A percentile compares a stretch with the other conserved stretches of the same genome.
Evolutionary conservation across 2,329 filamentous ascomycete species (phyloP).

Genomic region (Aspergillus tamarii): DNA sequence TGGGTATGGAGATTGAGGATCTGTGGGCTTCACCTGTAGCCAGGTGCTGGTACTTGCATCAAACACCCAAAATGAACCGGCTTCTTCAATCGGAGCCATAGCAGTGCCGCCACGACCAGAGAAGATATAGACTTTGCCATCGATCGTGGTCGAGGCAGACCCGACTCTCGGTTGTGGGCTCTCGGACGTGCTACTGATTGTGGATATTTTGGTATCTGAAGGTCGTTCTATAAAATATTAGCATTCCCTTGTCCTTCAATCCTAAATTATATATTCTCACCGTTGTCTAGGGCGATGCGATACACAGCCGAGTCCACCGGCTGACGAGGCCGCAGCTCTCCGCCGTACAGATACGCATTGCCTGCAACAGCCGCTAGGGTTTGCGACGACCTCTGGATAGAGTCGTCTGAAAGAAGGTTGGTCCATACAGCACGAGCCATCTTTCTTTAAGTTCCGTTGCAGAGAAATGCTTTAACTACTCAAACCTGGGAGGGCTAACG

Average conservation of each 20-base stretch:
- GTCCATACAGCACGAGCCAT: conserved; percentile 23
- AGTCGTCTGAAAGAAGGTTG: conserved; percentile 26
- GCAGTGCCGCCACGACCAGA: conserved; percentile 73
- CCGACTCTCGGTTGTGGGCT: conserved; percentile 70
- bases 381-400: conserved; percentile 68
- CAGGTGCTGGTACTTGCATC: conserved; percentile 67
- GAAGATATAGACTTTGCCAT: conserved; percentile 75
- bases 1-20: conserved; percentile 55
- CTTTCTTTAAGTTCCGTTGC: neutral
- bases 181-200: conserved; percentile 31
- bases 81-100: conserved; percentile 73
- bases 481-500: no score
- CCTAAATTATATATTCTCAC: conserved; percentile 12
- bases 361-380: conserved; percentile 63
- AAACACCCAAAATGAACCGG: conserved; percentile 75
- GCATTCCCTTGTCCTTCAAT: neutral
- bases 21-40: conserved; percentile 63
- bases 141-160: conserved; percentile 69
- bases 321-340: conserved; percentile 68
- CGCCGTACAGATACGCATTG: conserved; percentile 74
- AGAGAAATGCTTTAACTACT: no score
- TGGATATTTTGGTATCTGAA: conserved; percentile 1
- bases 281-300: conserved; percentile 56
- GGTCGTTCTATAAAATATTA: neutral
- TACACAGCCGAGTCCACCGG: conserved; percentile 76